These are phyloP conservation scores for Agrocybe pediades DNA, from an alignment of 768 basidiomycete species.

Conservation along the genomic window DNA sequence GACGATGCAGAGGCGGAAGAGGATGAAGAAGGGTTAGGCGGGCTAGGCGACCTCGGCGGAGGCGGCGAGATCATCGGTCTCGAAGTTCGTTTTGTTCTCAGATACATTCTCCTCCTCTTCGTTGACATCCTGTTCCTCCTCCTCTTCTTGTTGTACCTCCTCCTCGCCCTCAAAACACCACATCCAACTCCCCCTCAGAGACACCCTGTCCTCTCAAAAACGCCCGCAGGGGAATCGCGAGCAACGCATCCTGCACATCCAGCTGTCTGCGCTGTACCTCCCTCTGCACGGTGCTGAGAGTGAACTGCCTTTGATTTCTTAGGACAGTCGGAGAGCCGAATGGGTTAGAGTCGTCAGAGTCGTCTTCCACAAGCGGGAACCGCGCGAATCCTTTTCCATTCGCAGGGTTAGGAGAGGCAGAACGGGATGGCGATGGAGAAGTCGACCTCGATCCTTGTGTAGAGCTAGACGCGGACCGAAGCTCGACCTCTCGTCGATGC, in stretches of 20 bases:
- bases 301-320: background rate
- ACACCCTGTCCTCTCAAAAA: conserved; percentile 21
- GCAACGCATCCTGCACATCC: conserved; percentile 24
- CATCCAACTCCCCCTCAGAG: conserved; percentile 15
- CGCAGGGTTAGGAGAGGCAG: too few relatives aligned
- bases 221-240: conserved; percentile 18
- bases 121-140: conserved; percentile 4
- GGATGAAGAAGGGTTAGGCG: conserved; percentile 18
- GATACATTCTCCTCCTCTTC: background rate
- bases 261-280: conserved; percentile 10
- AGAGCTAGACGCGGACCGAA: background rate
- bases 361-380: conserved; percentile 23
- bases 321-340: too few relatives aligned
- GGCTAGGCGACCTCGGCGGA: background rate
- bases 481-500: conserved; percentile 1
- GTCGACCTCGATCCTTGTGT: too few relatives aligned
- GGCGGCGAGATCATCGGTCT: background rate
- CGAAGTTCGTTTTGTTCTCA: too few relatives aligned
- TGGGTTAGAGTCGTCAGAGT: background rate
- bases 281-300: background rate
- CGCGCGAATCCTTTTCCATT: conserved; percentile 8
- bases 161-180: conserved; percentile 8
- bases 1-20: background rate
- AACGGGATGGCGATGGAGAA: conserved; percentile 18
- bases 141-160: conserved; percentile 6